Evolutionary conservation across 2,329 filamentous ascomycete genomes (phyloP).

Genomic region (Colletotrichum salicis): DNA sequence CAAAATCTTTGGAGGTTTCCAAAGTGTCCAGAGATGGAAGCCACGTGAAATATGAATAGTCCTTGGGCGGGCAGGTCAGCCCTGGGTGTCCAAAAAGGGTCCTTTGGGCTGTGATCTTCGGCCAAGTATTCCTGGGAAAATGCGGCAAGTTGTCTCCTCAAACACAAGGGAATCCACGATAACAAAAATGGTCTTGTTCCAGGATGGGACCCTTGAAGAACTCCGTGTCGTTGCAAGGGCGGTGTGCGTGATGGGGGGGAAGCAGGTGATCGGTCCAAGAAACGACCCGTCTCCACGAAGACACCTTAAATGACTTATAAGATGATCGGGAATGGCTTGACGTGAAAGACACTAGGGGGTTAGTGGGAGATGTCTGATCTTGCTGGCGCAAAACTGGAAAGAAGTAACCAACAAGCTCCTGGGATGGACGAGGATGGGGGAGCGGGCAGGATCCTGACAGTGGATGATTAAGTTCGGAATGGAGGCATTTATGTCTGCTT

Average conservation of each 20-base stretch:
- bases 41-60: constrained; percentile 38
- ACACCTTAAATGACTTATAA: constrained; percentile 34
- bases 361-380: constrained; percentile 36
- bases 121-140: constrained; percentile 36
- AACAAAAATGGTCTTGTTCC: constrained; percentile 34
- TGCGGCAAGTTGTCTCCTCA: constrained; percentile 34
- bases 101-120: constrained; percentile 31
- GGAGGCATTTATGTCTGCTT: constrained; percentile 39
- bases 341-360: constrained; percentile 33
- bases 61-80: constrained; percentile 35
- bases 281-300: constrained; percentile 37
- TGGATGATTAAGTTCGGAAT: constrained; percentile 36
- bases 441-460: constrained; percentile 32
- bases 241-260: constrained; percentile 33
- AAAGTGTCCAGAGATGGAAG: constrained; percentile 31
- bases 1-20: constrained; percentile 17
- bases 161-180: constrained; percentile 38
- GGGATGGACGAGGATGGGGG: constrained; percentile 34
- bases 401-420: constrained; percentile 36
- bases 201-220: constrained; percentile 35
- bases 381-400: constrained; percentile 37
- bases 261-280: constrained; percentile 38
- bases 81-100: constrained; percentile 33
- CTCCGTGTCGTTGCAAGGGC: constrained; percentile 36
- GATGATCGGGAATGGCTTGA: constrained; percentile 27